These are phyloP conservation scores for Lactarius tabidus DNA, from an alignment of 768 basidiomycete species.

Conservation along the genomic window DNA sequence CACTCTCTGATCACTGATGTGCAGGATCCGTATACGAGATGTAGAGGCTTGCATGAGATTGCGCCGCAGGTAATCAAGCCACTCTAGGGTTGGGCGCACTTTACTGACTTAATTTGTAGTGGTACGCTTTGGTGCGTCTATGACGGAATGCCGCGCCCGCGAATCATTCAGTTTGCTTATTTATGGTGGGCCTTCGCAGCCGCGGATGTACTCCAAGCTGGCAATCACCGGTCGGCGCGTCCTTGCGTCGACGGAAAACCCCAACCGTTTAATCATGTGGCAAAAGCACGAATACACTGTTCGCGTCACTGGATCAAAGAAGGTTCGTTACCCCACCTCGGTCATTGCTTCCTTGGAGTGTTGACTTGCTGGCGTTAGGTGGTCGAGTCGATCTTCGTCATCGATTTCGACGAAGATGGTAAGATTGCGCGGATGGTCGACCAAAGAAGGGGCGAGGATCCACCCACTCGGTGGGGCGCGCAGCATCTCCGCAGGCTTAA, in stretches of 20 bases:
- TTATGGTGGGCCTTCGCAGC: conserved; percentile 34
- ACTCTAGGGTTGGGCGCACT: neutral
- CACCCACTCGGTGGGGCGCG: conserved; percentile 47
- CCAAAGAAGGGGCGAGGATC: conserved; percentile 54
- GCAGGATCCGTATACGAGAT: conserved; percentile 16
- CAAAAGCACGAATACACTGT: conserved; percentile 60
- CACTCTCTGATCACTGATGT: conserved; percentile 25
- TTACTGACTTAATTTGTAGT: conserved; percentile 34
- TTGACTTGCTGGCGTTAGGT: conserved; percentile 35
- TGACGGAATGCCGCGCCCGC: neutral
- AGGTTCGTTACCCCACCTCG: conserved; percentile 34
- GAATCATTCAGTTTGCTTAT: conserved; percentile 3
- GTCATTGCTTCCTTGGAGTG: neutral
- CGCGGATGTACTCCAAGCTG: conserved; percentile 51
- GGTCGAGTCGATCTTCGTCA: conserved; percentile 55
- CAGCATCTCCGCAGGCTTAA: conserved; percentile 46
- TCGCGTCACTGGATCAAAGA: conserved; percentile 49
- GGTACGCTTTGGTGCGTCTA: conserved; percentile 47
- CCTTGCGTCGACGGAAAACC: conserved; percentile 53
- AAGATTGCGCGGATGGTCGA: conserved; percentile 57
- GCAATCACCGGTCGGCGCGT: conserved; percentile 49
- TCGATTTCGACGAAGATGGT: conserved; percentile 62
- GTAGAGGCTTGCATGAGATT: conserved; percentile 26
- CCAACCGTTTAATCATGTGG: conserved; percentile 56
- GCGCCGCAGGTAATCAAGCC: conserved; percentile 26